phyloP scores from a whole-genome alignment of 805 yeast species.

The Candida namnaoensis region DNA sequence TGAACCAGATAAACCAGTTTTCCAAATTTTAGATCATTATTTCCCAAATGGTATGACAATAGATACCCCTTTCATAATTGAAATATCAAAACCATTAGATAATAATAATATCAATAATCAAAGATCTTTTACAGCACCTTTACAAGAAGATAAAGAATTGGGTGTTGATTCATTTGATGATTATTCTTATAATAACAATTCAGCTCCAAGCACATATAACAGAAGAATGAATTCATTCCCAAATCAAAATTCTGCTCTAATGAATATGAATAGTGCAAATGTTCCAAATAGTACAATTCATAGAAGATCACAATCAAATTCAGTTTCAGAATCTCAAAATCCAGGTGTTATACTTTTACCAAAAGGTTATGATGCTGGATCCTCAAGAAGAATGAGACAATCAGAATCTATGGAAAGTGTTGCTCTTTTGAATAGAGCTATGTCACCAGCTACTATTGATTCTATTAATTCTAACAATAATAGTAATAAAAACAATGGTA shows the following conservation, averaged over 20 bases:
- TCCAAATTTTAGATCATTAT: constrained; percentile 46
- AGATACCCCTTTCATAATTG: constrained; percentile 56
- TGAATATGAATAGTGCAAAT: constrained; percentile 2
- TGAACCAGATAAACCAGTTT: constrained; percentile 57
- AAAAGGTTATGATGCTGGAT: neutral
- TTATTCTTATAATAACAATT: too few species aligned
- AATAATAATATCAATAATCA: constrained; percentile 1
- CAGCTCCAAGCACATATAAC: neutral
- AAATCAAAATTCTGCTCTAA: constrained; percentile 1
- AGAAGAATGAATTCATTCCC: constrained; percentile 13
- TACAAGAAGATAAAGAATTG: constrained; percentile 1
- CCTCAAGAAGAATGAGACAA: neutral
- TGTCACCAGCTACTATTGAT: neutral
- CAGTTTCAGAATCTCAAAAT: constrained; percentile 9
- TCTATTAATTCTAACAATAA: neutral
- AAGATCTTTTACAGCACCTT: constrained; percentile 2
- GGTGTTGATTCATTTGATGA: too few species aligned
- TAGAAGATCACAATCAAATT: constrained; percentile 15
- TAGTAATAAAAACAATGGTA: too few species aligned
- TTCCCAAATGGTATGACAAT: constrained; percentile 64
- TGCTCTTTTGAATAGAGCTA: neutral
- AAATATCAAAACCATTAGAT: constrained; percentile 22
- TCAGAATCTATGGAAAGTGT: neutral
- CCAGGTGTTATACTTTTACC: constrained; percentile 18
- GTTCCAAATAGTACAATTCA: constrained; percentile 5